A percentile compares a stretch with the other conserved stretches of the same genome.
phyloP scores from a whole-genome alignment of 2,329 filamentous ascomycete species.

The Trichoderma semiorbis region DNA sequence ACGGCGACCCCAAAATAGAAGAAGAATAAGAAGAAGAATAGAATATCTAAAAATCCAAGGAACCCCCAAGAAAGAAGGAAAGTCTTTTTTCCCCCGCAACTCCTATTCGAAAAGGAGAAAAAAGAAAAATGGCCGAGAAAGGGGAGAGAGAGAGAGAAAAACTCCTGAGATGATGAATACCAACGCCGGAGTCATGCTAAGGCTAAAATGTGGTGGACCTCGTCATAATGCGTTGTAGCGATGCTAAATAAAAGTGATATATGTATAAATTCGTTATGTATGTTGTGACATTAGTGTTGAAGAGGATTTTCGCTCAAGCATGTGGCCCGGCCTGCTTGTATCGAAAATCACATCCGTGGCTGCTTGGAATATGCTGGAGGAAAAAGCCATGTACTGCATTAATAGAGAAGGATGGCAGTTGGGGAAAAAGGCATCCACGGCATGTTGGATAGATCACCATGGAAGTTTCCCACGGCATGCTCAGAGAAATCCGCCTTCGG shows the following conservation, averaged over 20 bases:
- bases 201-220: background rate
- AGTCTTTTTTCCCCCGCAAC: background rate
- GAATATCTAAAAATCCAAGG: background rate
- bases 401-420: background rate
- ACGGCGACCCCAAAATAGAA: background rate
- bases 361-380: background rate
- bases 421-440: background rate
- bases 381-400: background rate
- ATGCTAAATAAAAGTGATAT: conserved; percentile 12
- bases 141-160: background rate
- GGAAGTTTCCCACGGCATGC: background rate
- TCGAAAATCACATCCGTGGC: background rate
- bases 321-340: conserved; percentile 5
- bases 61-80: background rate
- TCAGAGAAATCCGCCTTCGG: conserved; percentile 54
- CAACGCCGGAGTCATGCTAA: conserved; percentile 19
- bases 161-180: background rate
- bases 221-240: conserved; percentile 19
- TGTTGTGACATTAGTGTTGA: background rate
- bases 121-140: background rate
- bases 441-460: background rate
- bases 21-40: background rate
- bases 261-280: conserved; percentile 11
- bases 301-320: background rate
- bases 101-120: background rate